Conservation (phyloP, 1,284 basidiomycete species). For the Boletus smithii region DNA sequence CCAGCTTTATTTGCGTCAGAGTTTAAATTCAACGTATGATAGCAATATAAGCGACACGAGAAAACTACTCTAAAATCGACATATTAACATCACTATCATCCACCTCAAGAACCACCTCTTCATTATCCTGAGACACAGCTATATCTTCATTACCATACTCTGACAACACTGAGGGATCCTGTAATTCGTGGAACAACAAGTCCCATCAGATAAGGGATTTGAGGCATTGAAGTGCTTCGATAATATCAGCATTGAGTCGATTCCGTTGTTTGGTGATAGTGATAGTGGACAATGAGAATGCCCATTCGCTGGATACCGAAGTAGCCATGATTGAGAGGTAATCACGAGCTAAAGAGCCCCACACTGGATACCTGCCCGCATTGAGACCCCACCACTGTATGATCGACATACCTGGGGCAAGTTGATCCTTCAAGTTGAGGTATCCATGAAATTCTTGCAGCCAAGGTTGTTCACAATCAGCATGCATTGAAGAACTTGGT, state of each 20-base stretch:
- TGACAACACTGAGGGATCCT: neutral
- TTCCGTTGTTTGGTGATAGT: conserved; percentile 3
- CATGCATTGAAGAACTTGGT: neutral
- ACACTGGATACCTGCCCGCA: neutral
- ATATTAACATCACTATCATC: too few species aligned
- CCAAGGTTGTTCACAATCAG: conserved; percentile 18
- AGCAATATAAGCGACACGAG: too few species aligned
- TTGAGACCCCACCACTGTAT: conserved; percentile 32
- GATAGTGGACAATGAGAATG: conserved; percentile 4
- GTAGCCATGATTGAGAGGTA: conserved; percentile 8
- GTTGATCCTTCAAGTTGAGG: conserved; percentile 23
- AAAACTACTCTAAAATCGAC: too few species aligned
- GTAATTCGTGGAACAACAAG: neutral
- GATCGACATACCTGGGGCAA: conserved; percentile 16
- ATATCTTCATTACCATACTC: neutral
- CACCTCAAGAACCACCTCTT: too few species aligned
- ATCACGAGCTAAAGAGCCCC: neutral
- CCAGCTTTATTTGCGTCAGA: too few species aligned
- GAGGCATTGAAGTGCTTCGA: conserved; percentile 7
- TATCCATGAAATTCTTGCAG: conserved; percentile 29
- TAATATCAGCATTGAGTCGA: neutral
- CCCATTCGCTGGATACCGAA: neutral
- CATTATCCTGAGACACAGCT: neutral
- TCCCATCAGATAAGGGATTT: neutral
- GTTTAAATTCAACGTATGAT: too few species aligned